phyloP scores from a whole-genome alignment of 352 stramenopile species.

The Phytophthora sp. region DNA sequence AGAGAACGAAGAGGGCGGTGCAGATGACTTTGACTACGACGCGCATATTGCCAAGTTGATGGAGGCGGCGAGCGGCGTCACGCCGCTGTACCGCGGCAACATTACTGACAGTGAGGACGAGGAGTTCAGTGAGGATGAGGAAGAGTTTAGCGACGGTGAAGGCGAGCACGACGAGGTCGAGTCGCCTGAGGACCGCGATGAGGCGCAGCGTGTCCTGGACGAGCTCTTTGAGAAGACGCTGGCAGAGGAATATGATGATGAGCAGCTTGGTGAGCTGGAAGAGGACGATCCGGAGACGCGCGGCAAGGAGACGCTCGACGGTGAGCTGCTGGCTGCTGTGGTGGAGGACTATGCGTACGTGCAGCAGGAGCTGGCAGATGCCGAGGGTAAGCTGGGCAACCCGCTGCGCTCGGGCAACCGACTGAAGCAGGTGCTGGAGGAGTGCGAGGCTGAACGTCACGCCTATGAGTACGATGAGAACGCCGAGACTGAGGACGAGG shows the following conservation, averaged over 20 bases:
- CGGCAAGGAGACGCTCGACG: constrained; percentile 74
- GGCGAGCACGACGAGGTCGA: constrained; percentile 40
- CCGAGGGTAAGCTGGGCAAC: constrained; percentile 83
- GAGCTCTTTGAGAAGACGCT: constrained; percentile 88
- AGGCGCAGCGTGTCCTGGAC: constrained; percentile 87
- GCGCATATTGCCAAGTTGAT: constrained; percentile 94
- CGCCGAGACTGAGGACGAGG: constrained; percentile 49
- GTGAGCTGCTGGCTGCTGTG: constrained; percentile 68
- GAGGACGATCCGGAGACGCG: constrained; percentile 77
- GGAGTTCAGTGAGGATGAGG: constrained; percentile 86
- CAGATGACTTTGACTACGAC: constrained; percentile 92
- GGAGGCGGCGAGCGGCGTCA: constrained; percentile 78
- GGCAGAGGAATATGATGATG: constrained; percentile 84
- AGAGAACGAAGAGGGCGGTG: constrained; percentile 41
- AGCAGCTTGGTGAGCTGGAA: constrained; percentile 79
- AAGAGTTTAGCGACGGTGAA: constrained; percentile 50
- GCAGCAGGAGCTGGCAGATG: constrained; percentile 73
- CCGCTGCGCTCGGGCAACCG: constrained; percentile 69
- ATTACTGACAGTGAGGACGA: constrained; percentile 83
- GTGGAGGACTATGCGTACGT: constrained; percentile 77
- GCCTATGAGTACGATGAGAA: constrained; percentile 64
- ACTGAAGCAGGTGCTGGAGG: constrained; percentile 75
- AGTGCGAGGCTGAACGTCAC: constrained; percentile 64
- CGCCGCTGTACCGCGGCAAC: constrained; percentile 65
- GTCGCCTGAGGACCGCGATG: constrained; percentile 52